Base-by-base conservation (phyloP, 495 filamentous ascomycete genomes). In the Penicillium samsonianum region DNA sequence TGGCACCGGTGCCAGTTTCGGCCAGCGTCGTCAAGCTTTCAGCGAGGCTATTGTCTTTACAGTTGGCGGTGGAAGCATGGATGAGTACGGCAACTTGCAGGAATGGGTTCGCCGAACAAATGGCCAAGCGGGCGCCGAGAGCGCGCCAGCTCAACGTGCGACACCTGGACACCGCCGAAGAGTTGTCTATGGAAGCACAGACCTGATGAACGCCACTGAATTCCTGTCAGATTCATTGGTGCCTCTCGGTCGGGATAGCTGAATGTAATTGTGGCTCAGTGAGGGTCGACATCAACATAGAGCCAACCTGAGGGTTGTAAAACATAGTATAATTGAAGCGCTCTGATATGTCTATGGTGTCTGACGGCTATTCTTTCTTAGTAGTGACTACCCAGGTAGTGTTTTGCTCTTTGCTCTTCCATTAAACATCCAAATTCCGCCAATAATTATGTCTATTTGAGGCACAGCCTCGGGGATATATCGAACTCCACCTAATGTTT, bases 61-160 rank as follows among this genome's bases (percentile, higher is more conserved):
- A 16, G 93, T 99, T 19, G 94, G 94, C 11, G 94, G 94, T 51
- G 94, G 95, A 23, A 96, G 91, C 65, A 97, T 97, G 92, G 95
- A 98, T 63, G 95, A 99, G 70, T 99, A 99, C 71, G 92, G 92
- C 14, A 99, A 99, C 69, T 70, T 99, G 68, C 91, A 96, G 67
- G 94, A 98, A 67, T 99, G 95, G 95, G 90, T 91, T 8, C 83
- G 84, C 68, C 82, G 92, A 52, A 89, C 88, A 7, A 84, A 80
- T 52, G 80, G 82, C 35, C 79, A 79, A 38, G 69, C 68, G 19
- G 80, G 80, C 3, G 69, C 69, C 30, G 79, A 76, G 33, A 77
- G 73, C 12, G 70, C 80, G 9, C 74, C 79, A 14, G 78, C 74
- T 14, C 81, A 79, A 47, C 69, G 76, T 14, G 68, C 72, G 5